Conservation (phyloP, 176 grass and related monocot species). For the Phragmites australis region DNA sequence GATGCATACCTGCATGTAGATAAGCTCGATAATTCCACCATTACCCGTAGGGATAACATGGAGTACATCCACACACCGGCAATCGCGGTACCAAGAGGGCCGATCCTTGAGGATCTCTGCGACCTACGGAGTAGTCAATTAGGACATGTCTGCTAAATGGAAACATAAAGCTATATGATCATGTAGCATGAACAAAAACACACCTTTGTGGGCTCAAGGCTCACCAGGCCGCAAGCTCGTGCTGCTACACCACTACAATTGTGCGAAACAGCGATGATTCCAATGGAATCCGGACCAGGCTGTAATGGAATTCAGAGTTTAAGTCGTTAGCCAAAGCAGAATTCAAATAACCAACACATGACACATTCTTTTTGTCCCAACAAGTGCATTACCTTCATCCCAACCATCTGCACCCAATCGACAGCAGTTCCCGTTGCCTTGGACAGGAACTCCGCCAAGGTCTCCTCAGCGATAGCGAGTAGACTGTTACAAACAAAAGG, state of each 20-base stretch:
- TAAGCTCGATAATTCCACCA: conserved; percentile 92
- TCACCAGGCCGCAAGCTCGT: conserved; percentile 97
- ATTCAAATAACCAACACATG: conserved; percentile 31
- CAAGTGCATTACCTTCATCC: conserved; percentile 81
- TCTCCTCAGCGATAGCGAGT: conserved; percentile 98
- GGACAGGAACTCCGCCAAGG: conserved; percentile 95
- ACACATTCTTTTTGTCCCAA: conserved; percentile 11
- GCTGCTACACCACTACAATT: conserved; percentile 99
- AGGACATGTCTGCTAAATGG: conserved; percentile 37
- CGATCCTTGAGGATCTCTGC: conserved; percentile 99
- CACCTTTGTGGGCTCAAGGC: conserved; percentile 99
- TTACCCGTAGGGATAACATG: conserved; percentile 93
- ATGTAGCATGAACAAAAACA: conserved; percentile 22
- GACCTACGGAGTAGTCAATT: conserved; percentile 61
- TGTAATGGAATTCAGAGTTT: conserved; percentile 42
- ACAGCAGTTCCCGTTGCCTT: conserved; percentile 98
- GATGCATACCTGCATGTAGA: conserved; percentile 94
- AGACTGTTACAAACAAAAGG: conserved; percentile 54
- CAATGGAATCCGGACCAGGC: conserved; percentile 99
- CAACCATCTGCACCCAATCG: conserved; percentile 99
- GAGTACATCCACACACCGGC: conserved; percentile 82
- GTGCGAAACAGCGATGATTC: conserved; percentile 99
- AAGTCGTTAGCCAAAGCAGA: conserved; percentile 20
- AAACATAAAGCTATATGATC: conserved; percentile 41
- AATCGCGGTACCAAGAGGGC: conserved; percentile 89